Evolutionary conservation across 768 basidiomycete genomes (phyloP).

Genomic region (Auricularia sp.): DNA sequence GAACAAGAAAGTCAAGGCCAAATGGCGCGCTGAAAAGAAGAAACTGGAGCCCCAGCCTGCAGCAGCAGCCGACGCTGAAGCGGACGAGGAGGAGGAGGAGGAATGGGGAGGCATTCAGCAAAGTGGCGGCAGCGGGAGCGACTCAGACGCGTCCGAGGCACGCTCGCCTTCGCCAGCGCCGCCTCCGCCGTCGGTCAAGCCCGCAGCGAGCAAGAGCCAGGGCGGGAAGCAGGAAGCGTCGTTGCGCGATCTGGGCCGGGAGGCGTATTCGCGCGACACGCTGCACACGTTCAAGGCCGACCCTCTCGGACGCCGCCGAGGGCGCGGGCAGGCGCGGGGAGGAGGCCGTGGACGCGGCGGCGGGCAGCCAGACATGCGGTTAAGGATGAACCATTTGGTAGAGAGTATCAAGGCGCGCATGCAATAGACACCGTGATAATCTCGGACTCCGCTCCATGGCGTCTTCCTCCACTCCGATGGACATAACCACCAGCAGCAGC

Average conservation of each 20-base stretch:
- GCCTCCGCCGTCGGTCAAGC: constrained; percentile 2
- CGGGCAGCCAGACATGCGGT: constrained; percentile 68
- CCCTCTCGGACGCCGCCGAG: constrained; percentile 24
- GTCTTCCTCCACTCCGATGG: not conserved
- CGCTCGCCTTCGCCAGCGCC: not conserved
- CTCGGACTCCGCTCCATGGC: not conserved
- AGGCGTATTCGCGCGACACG: constrained; percentile 51
- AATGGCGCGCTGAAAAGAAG: constrained; percentile 67
- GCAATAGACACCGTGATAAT: not conserved
- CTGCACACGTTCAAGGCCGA: constrained; percentile 49
- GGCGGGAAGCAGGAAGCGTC: constrained; percentile 16
- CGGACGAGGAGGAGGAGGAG: constrained; percentile 3
- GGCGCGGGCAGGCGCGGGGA: constrained; percentile 4
- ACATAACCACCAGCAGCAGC: not conserved
- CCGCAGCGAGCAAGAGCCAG: constrained; percentile 10
- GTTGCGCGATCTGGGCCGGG: constrained; percentile 48
- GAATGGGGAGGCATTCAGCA: constrained; percentile 5
- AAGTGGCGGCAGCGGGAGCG: too few relatives aligned
- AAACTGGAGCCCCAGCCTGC: constrained; percentile 26
- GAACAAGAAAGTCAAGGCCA: constrained; percentile 61
- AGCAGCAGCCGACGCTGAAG: not conserved
- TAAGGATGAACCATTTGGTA: constrained; percentile 78
- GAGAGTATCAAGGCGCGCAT: constrained; percentile 57
- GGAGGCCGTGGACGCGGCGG: constrained; percentile 6
- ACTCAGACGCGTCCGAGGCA: not conserved